A percentile compares a stretch with the other conserved stretches of the same genome.
These are phyloP conservation scores for Tricholoma bakamatsutake DNA, from an alignment of 768 basidiomycete species.

Conservation along the genomic window DNA sequence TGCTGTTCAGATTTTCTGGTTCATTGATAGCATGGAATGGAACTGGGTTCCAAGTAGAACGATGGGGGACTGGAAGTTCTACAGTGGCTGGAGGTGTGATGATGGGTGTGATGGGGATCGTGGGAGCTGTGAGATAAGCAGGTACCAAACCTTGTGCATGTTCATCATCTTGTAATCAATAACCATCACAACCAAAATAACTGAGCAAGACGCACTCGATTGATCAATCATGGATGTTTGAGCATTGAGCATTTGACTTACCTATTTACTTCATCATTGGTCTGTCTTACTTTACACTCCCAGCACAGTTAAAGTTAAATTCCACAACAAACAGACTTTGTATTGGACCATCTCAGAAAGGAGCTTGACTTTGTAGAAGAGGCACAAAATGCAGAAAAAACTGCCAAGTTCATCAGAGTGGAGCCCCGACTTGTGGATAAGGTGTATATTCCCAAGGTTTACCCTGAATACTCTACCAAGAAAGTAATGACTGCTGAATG, in stretches of 20 bases:
- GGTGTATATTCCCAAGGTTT: constrained; percentile 77
- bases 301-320: not conserved
- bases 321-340: constrained; percentile 44
- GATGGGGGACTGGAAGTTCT: not conserved
- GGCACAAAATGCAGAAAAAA: constrained; percentile 68
- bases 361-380: constrained; percentile 84
- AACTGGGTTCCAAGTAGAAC: not conserved
- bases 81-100: not conserved
- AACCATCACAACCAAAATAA: too few species aligned
- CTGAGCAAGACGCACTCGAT: too few species aligned
- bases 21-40: constrained; percentile 7
- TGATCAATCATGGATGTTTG: constrained; percentile 44
- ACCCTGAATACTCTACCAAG: constrained; percentile 65
- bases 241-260: constrained; percentile 77
- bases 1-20: constrained; percentile 6
- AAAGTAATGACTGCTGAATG: constrained; percentile 82
- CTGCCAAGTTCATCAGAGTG: constrained; percentile 57
- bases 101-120: not conserved
- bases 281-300: constrained; percentile 24
- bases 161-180: not conserved
- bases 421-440: constrained; percentile 66
- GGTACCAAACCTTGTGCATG: not conserved
- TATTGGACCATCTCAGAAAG: constrained; percentile 74
- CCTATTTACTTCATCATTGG: constrained; percentile 79
- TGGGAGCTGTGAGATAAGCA: not conserved